Base-by-base conservation (phyloP, 2,329 filamentous ascomycete species). In the Diaporthe humulicola region DNA sequence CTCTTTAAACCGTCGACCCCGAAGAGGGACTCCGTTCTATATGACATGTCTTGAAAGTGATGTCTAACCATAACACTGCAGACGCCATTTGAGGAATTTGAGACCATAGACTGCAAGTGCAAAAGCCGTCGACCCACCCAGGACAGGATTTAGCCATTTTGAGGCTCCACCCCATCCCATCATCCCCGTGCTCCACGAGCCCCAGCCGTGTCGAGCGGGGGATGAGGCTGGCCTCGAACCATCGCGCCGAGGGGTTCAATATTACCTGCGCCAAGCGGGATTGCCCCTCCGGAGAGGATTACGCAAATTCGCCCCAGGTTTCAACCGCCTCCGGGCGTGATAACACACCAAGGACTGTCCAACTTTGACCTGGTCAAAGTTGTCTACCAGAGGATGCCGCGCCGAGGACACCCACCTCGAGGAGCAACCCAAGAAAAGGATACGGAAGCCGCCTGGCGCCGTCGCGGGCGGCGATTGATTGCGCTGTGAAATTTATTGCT, bases 31-130 rank as follows among this genome's bases (percentile, higher is more conserved):
- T 19, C n/a, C n/a, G n/a, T n/a, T n/a, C 1, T 22, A 17, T 4
- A 42, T 66, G 40, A 30, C 25, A 56, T 7, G 25, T 17, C n/a
- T 33, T 57, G n/a, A 36, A 17, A 12, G n/a, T 9, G 14, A 33
- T 19, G 19, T 42, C 40, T 74, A 42, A 71, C 54, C n/a, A 45
- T 19, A 9, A 1, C n/a, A 42, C 19, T 15, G 52, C 52, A 74
- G 73, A 30, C 40, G 30, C 28, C 10, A 48, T 22, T 33, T 42
- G 48, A 58, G 40, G 50, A 30, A 40, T 28, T 72, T 28, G 9
- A 36, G 58, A 58, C 25, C 17, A 17, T 25, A 71, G 48, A 28
- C 52, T 74, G 69, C 69, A 72, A 74, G 73, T 74, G 73, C 73
- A 72, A 72, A 40, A 69, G 45, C 33, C 28, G 61, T 38, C 28